These are phyloP conservation scores for Intubia oerlemansii DNA, from an alignment of 2,329 filamentous ascomycete genomes.

Conservation along the genomic window DNA sequence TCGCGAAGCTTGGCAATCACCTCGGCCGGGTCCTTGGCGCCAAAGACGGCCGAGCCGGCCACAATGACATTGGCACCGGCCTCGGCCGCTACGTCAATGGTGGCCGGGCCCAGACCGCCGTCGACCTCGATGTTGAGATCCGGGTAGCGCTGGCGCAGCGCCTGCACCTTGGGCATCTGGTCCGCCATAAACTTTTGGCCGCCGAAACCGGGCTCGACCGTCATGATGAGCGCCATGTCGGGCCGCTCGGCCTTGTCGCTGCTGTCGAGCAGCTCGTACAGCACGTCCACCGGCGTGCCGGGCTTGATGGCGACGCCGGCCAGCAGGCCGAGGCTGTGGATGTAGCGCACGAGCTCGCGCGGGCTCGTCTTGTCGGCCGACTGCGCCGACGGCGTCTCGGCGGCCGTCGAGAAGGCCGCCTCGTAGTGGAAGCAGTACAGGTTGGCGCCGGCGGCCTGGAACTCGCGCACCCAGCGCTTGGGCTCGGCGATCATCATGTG, in stretches of 20 bases:
- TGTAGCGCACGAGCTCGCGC: slow-evolving; percentile 69
- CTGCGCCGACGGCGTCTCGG: slow-evolving; percentile 51
- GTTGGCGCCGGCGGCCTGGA: slow-evolving; percentile 83
- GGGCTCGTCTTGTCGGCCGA: slow-evolving; percentile 42
- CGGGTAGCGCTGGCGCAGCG: slow-evolving; percentile 65
- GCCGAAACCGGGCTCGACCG: slow-evolving; percentile 89
- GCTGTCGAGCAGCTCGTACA: slow-evolving; percentile 75
- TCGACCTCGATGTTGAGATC: slow-evolving; percentile 91
- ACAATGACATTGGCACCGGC: slow-evolving; percentile 97
- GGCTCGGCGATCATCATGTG: slow-evolving; percentile 99
- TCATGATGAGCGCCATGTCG: slow-evolving; percentile 99
- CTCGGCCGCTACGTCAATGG: slow-evolving; percentile 83
- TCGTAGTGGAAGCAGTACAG: slow-evolving; percentile 99
- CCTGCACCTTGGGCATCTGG: slow-evolving; percentile 81
- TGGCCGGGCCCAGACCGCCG: slow-evolving; percentile 69
- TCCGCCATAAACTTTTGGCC: slow-evolving; percentile 97
- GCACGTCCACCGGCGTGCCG: slow-evolving; percentile 68
- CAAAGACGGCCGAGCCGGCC: slow-evolving; percentile 87
- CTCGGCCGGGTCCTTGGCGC: slow-evolving; percentile 67
- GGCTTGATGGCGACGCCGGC: slow-evolving; percentile 95
- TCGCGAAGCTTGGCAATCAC: slow-evolving; percentile 68
- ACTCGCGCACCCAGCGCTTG: slow-evolving; percentile 94
- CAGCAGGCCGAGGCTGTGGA: slow-evolving; percentile 71
- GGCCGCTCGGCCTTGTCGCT: slow-evolving; percentile 54
- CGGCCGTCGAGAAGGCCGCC: slow-evolving; percentile 73